Conservation (phyloP, 2,329 filamentous ascomycete genomes). For the Fusarium ramigenum region DNA sequence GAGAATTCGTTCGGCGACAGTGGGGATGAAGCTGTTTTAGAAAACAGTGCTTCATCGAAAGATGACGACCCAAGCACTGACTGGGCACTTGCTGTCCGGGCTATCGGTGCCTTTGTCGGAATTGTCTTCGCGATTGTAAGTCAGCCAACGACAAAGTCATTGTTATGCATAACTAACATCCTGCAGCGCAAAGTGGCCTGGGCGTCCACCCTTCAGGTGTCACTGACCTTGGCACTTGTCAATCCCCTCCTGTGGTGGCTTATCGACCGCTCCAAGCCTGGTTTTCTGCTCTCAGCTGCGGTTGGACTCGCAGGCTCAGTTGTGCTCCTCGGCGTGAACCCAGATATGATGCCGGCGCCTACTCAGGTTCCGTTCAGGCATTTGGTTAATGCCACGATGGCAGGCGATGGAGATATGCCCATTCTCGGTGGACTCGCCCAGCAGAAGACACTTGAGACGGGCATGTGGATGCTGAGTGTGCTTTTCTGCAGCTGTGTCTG, state of each 20-base stretch:
- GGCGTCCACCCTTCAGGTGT: slow-evolving; percentile 94
- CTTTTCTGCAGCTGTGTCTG: slow-evolving; percentile 95
- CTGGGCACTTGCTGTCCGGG: slow-evolving; percentile 74
- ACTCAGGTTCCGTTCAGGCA: slow-evolving; percentile 49
- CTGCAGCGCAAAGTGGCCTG: slow-evolving; percentile 85
- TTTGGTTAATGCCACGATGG: slow-evolving; percentile 20
- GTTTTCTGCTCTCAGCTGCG: slow-evolving; percentile 79
- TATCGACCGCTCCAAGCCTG: slow-evolving; percentile 87
- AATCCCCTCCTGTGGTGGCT: slow-evolving; percentile 97
- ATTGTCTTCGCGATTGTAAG: slow-evolving; percentile 79
- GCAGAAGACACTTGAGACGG: slow-evolving; percentile 73
- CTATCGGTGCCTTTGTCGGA: slow-evolving; percentile 68
- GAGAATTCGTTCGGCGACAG: slow-evolving; percentile 60
- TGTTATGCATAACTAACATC: slow-evolving; percentile 23
- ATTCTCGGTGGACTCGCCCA: slow-evolving; percentile 63
- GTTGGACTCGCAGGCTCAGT: slow-evolving; percentile 80
- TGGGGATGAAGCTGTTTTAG: slow-evolving; percentile 44
- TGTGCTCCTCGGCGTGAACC: slow-evolving; percentile 77
- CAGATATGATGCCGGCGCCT: slow-evolving; percentile 79
- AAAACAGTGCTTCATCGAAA: slow-evolving; percentile 42
- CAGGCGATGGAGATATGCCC: slow-evolving; percentile 21
- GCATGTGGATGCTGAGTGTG: slow-evolving; percentile 91
- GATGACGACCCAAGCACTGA: slow-evolving; percentile 63
- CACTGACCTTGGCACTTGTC: slow-evolving; percentile 85
- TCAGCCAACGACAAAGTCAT: slow-evolving; percentile 29